Base-by-base conservation (phyloP, 331 rosid species). In the Malus hybrid region DNA sequence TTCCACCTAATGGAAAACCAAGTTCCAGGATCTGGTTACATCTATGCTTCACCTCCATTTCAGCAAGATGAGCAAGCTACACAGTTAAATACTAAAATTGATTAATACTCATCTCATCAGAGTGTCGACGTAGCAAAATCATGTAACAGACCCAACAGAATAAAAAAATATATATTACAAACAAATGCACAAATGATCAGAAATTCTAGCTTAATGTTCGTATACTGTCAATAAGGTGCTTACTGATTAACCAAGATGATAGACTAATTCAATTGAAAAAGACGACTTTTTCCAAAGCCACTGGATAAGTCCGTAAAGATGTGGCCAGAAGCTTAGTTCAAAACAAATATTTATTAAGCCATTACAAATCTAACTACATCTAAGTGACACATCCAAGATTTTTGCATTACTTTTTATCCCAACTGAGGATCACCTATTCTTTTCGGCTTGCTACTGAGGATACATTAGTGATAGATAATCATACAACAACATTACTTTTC, bases 31-130 rank as follows among this genome's bases (percentile, higher is more conserved):
- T 53, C 87, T 95, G 99, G 82, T 86, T 87, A 82, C 96, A 95
- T 80, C 97, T 86, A 82, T 95, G 99, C 72, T 95, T 90, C 81
- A 92, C 99, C 89, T 92, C 97, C 99, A 95, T 81, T 87, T 92
- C 99, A 68, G 69, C 85, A 73, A 95, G 97, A 82, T 95, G 97
- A 74, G 99, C 99, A 75, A 95, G 99, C 99, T 95, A 80, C 80
- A 84, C 7, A 78, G 48, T 75, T 9, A 71, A 65, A 70, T 63
- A 70, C 13, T 58, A 63, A 63, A 72, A 75, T 20, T 29, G 34
- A 71, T 74, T 39, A 68, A 62, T 6, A 66, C 56, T 62, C 64
- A 70, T 18, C 39, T 18, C 15, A 13, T 46, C 70, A 30, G 58
- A 73, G 58, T 36, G 61, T 39, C 24, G n/a, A 32, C 6, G 7